Percentiles rank a stretch among this genome's conserved stretches.
Evolutionary conservation across 371 early-diverging fungal genomes (phyloP).

Genomic region (Blastocladiella emersonii): DNA sequence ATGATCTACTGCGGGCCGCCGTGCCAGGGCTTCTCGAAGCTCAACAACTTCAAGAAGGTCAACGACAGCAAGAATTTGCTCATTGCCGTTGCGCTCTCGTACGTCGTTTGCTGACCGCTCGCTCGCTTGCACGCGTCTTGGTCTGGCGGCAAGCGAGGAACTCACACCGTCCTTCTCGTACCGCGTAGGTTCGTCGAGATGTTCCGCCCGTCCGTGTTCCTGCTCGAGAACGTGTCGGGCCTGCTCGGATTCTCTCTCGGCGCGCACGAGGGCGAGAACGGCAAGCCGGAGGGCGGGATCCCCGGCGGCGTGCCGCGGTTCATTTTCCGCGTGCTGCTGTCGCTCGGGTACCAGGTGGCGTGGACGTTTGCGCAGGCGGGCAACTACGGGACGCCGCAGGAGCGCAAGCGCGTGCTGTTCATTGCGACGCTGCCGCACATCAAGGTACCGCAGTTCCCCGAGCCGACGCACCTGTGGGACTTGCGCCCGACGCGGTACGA

Average conservation of each 20-base stretch:
- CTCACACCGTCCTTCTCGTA: no score
- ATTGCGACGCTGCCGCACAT: constrained; percentile 36
- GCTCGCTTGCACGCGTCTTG: no score
- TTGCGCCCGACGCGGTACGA: not conserved
- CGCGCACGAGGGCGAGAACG: constrained; percentile 27
- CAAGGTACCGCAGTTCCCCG: constrained; percentile 35
- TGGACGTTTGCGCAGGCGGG: constrained; percentile 44
- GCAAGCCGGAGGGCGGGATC: constrained; percentile 28
- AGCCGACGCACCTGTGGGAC: constrained; percentile 14
- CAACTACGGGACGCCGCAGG: constrained; percentile 38
- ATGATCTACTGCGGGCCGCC: constrained; percentile 55
- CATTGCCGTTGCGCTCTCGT: constrained; percentile 37
- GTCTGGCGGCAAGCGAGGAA: no score
- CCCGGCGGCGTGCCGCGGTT: constrained; percentile 41
- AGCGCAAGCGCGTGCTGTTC: constrained; percentile 39
- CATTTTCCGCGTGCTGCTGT: constrained; percentile 39
- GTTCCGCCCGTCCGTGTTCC: constrained; percentile 40
- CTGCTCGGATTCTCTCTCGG: constrained; percentile 31
- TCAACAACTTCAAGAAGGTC: constrained; percentile 36
- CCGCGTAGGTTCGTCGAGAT: no score
- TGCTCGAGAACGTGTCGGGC: constrained; percentile 47
- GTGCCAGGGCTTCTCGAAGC: constrained; percentile 46
- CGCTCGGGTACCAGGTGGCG: constrained; percentile 44
- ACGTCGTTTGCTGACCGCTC: no score
- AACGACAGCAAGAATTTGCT: constrained; percentile 45